Conservation (phyloP, 192 early-diverging fungal species). For the Podila verticillata region DNA sequence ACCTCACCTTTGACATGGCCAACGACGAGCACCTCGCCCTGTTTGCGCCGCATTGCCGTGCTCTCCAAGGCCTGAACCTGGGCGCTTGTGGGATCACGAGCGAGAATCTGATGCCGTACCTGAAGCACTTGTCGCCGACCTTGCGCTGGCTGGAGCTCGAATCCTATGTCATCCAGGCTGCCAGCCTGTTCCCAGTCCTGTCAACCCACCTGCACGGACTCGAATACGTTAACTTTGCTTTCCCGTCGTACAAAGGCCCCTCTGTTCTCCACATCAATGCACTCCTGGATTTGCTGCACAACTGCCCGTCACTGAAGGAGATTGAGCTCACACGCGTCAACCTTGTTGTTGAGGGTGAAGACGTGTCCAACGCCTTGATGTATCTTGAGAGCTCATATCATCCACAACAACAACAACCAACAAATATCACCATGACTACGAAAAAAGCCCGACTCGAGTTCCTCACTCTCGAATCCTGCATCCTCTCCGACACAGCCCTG, state of each 20-base stretch:
- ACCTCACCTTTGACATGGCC: conserved; percentile 2
- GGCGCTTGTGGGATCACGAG: background rate
- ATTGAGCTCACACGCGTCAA: background rate
- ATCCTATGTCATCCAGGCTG: background rate
- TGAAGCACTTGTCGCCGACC: background rate
- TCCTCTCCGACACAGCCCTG: background rate
- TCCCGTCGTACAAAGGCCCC: background rate
- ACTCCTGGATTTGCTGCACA: background rate
- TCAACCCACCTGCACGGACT: background rate
- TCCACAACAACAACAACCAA: background rate
- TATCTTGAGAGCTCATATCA: background rate
- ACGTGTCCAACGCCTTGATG: background rate
- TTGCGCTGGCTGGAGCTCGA: conserved; percentile 4
- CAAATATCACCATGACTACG: background rate
- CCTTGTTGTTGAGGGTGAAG: background rate
- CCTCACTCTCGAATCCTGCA: background rate
- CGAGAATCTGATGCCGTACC: background rate
- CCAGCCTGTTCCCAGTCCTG: conserved; percentile 3
- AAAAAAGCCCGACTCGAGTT: background rate
- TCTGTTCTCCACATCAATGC: background rate
- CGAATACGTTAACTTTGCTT: background rate
- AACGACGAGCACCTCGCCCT: background rate
- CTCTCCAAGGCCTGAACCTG: background rate
- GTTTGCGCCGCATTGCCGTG: background rate
- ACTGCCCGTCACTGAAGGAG: background rate